Conservation (phyloP, 192 early-diverging fungal genomes). For the Lobosporangium transversale region DNA sequence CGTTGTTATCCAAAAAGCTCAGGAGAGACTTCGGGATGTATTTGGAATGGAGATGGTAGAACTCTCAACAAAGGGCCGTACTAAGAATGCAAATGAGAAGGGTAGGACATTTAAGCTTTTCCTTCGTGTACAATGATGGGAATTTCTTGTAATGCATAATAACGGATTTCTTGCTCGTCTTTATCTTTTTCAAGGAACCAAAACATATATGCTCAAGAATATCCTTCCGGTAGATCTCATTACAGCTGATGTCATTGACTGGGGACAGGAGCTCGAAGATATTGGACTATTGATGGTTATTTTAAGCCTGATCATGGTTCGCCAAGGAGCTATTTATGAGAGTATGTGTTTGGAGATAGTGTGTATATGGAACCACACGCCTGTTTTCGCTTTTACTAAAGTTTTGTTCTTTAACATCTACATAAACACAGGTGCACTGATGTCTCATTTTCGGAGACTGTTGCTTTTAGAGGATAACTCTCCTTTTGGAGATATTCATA, state of each 20-base stretch:
- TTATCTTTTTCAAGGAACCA: no score
- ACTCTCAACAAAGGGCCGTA: constrained; percentile 54
- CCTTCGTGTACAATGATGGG: no score
- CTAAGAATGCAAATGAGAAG: constrained; percentile 20
- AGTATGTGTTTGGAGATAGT: constrained; percentile 32
- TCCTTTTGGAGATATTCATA: constrained; percentile 48
- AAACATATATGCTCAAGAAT: constrained; percentile 58
- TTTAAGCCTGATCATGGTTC: constrained; percentile 67
- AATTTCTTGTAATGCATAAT: no score
- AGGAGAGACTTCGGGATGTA: constrained; percentile 55
- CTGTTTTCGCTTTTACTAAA: background rate
- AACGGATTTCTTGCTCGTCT: no score
- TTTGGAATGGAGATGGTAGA: constrained; percentile 76
- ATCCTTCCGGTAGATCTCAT: constrained; percentile 50
- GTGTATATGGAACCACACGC: background rate
- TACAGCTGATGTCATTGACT: constrained; percentile 39
- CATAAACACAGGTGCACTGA: constrained; percentile 39
- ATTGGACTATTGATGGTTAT: constrained; percentile 69
- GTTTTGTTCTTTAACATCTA: background rate
- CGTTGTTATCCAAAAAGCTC: constrained; percentile 62
- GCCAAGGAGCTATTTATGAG: constrained; percentile 56
- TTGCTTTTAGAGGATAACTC: constrained; percentile 26
- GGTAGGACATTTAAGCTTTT: no score
- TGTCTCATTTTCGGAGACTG: constrained; percentile 43
- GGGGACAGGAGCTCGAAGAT: constrained; percentile 48